Evolutionary conservation across 306 rosid species (phyloP).

Genomic region (Fragaria nilgerrensis): DNA sequence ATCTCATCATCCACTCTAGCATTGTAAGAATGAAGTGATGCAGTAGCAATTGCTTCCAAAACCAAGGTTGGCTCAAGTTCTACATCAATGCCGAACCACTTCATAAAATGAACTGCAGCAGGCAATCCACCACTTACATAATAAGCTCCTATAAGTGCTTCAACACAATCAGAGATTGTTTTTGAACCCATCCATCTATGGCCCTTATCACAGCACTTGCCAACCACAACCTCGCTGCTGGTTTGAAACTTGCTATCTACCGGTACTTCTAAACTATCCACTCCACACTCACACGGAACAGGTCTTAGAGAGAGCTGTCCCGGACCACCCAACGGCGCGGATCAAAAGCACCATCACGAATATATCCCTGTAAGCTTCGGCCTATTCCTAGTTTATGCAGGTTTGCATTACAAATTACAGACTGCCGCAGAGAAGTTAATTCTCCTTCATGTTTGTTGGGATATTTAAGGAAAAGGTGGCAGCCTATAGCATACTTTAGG

Average conservation of each 20-base stretch:
- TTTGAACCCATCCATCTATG: constrained; percentile 92
- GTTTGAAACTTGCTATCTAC: constrained; percentile 54
- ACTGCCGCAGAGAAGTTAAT: constrained; percentile 45
- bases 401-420: constrained; percentile 63
- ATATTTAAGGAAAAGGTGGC: constrained; percentile 77
- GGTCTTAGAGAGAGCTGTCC: constrained; percentile 59
- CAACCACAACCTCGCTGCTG: constrained; percentile 64
- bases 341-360: constrained; percentile 81
- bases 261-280: constrained; percentile 81
- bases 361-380: constrained; percentile 70
- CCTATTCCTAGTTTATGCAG: constrained; percentile 66
- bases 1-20: constrained; percentile 63
- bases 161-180: constrained; percentile 84
- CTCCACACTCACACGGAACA: constrained; percentile 68
- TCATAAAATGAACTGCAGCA: constrained; percentile 76
- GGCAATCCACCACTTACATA: constrained; percentile 67
- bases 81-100: constrained; percentile 69
- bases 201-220: constrained; percentile 78
- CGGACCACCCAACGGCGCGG: constrained; percentile 96
- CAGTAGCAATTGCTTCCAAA: constrained; percentile 52
- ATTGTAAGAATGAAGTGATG: constrained; percentile 50
- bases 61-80: constrained; percentile 64
- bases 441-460: constrained; percentile 79
- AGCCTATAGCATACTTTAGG: constrained; percentile 73
- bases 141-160: constrained; percentile 90